Conservation (phyloP, 1,139 yeast species). For the Pichia sp. region DNA sequence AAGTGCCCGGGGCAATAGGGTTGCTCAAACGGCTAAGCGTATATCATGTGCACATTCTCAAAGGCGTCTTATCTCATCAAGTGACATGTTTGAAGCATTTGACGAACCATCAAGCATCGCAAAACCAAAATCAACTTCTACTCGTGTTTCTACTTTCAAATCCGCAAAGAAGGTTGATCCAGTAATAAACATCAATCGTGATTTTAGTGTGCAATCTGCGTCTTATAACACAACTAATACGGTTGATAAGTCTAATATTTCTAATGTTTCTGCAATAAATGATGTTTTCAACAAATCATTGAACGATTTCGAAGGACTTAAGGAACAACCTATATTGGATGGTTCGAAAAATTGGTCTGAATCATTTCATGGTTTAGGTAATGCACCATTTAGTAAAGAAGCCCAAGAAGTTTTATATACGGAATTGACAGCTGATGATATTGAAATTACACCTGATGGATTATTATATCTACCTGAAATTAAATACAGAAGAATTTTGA, state of each 20-base stretch:
- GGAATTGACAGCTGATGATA: constrained; percentile 58
- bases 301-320: constrained; percentile 17
- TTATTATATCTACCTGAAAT: constrained; percentile 87
- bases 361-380: constrained; percentile 79
- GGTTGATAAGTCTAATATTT: too few species aligned
- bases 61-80: constrained; percentile 11
- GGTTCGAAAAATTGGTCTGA: constrained; percentile 55
- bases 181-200: constrained; percentile 22
- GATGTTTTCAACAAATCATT: constrained; percentile 19
- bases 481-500: constrained; percentile 82
- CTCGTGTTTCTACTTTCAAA: too few species aligned
- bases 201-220: constrained; percentile 4
- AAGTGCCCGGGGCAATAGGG: neutral
- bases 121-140: neutral
- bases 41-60: neutral
- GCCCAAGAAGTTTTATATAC: constrained; percentile 55
- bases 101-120: neutral
- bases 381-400: constrained; percentile 60
- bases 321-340: neutral
- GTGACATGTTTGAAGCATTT: constrained; percentile 20
- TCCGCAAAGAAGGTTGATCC: constrained; percentile 21
- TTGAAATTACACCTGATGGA: constrained; percentile 96
- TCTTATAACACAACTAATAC: neutral
- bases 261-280: constrained; percentile 11
- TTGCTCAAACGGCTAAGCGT: neutral